Conservation (phyloP, 768 basidiomycete genomes). For the Panaeolus cyanescens region DNA sequence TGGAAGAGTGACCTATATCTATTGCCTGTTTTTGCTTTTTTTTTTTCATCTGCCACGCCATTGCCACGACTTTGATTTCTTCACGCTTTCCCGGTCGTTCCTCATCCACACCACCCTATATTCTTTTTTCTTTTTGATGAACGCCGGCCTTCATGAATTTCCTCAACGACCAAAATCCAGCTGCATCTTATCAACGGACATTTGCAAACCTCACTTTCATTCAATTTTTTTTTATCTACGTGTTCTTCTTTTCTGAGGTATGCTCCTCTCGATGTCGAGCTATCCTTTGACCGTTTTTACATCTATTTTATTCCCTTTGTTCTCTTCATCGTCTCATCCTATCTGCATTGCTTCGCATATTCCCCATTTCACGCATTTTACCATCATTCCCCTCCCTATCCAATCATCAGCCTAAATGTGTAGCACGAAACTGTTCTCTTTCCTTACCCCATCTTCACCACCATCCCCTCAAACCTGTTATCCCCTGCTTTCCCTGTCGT, state of each 20-base stretch:
- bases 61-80: slow-evolving; percentile 21
- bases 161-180: slow-evolving; percentile 7
- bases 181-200: slow-evolving; percentile 4
- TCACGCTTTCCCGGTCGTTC: slow-evolving; percentile 11
- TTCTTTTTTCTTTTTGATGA: slow-evolving; percentile 6
- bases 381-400: slow-evolving; percentile 6
- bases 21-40: slow-evolving; percentile 12
- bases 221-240: slow-evolving; percentile 11
- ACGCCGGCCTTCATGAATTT: slow-evolving; percentile 4
- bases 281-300: slow-evolving; percentile 6
- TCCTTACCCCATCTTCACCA: slow-evolving; percentile 5
- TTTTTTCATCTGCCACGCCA: slow-evolving; percentile 22
- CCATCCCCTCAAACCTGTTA: neutral
- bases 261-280: neutral
- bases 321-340: slow-evolving; percentile 7
- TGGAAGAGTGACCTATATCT: slow-evolving; percentile 22
- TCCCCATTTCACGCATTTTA: slow-evolving; percentile 14
- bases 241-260: slow-evolving; percentile 7
- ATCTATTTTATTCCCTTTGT: slow-evolving; percentile 16
- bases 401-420: slow-evolving; percentile 1
- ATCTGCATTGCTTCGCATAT: slow-evolving; percentile 2
- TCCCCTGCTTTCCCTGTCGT: neutral
- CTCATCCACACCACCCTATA: slow-evolving; percentile 14
- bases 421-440: slow-evolving; percentile 3
- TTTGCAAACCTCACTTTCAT: slow-evolving; percentile 11